Evolutionary conservation across 129 eudicot species (phyloP), one percentile per base, ranked within the genome.

Genomic region (Flaveria brownii): DNA sequence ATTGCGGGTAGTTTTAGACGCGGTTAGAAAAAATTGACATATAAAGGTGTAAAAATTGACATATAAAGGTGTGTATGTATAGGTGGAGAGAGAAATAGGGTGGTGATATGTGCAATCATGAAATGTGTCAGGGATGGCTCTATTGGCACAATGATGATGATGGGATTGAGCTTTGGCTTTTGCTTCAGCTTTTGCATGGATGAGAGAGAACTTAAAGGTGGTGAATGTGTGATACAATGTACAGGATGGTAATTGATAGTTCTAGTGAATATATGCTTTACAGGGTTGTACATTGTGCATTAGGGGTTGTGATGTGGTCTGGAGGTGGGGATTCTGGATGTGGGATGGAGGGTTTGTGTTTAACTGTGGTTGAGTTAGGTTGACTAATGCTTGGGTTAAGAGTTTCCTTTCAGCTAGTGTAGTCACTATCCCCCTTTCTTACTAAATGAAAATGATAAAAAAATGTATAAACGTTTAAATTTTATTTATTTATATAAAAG

Each of bases 111-210:
- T 81, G 88, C 86, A 85, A 85, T 89, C 86, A 89, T 85, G 95
- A 84, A 82, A 78, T 80, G 63, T 85, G 96, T 89, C 89, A 84
- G 87, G 79, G 79, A 70, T 72, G 86, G 82, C 82, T 82, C 87
- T 74, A 88, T 86, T 86, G 89, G 86, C 91, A 82, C 83, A 89
- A 89, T 86, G 84, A 87, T 87, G 84, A 87, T 85, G 91, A 87
- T 86, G 85, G 89, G 81, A 83, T 79, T 85, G 85, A 84, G 87
- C 79, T 83, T 80, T 77, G 75, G 73, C 77, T 81, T 80, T 76
- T 77, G 79, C 73, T 79, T 84, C 78, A 82, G 82, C 82, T 82
- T 77, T 82, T 82, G 84, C 84, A 80, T 74, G 80, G 84, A 80
- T 7, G 84, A 80, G 75, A 68, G 84, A 78, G 82, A 73, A 41